phyloP scores from a whole-genome alignment of 257 asterid genomes.

The Salvia splendens region DNA sequence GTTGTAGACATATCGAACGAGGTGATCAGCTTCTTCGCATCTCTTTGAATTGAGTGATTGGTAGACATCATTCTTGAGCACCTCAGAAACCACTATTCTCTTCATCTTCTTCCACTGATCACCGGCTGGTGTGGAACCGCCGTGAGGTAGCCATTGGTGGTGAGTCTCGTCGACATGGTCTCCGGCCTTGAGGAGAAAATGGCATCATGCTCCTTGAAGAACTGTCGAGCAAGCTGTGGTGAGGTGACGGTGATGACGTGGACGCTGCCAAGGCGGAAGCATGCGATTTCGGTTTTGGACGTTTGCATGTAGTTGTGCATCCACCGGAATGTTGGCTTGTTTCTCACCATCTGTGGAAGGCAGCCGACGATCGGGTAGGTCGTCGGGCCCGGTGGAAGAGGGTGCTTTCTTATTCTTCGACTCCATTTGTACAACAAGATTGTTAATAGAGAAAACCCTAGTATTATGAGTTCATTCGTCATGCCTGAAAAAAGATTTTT shows the following conservation, averaged over 20 bases:
- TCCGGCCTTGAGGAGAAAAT: constrained; percentile 35
- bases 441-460: background rate
- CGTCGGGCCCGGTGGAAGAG: constrained; percentile 34
- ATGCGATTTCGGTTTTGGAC: constrained; percentile 34
- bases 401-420: background rate
- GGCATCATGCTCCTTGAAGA: constrained; percentile 31
- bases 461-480: too few species aligned
- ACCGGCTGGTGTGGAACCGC: background rate
- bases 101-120: constrained; percentile 41
- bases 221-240: constrained; percentile 40
- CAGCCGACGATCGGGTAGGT: constrained; percentile 35
- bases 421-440: background rate
- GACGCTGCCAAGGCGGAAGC: constrained; percentile 32
- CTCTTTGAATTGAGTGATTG: too few species aligned
- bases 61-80: constrained; percentile 23
- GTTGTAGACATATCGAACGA: too few species aligned
- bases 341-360: constrained; percentile 24
- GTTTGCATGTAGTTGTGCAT: constrained; percentile 34
- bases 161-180: constrained; percentile 28
- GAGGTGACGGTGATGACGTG: constrained; percentile 35
- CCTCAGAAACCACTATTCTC: constrained; percentile 22
- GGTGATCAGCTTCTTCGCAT: too few species aligned
- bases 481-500: too few species aligned
- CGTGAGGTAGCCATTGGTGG: constrained; percentile 22
- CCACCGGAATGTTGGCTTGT: constrained; percentile 36